Base-by-base conservation (phyloP, 345 rosid genomes). In the Salix viminalis region DNA sequence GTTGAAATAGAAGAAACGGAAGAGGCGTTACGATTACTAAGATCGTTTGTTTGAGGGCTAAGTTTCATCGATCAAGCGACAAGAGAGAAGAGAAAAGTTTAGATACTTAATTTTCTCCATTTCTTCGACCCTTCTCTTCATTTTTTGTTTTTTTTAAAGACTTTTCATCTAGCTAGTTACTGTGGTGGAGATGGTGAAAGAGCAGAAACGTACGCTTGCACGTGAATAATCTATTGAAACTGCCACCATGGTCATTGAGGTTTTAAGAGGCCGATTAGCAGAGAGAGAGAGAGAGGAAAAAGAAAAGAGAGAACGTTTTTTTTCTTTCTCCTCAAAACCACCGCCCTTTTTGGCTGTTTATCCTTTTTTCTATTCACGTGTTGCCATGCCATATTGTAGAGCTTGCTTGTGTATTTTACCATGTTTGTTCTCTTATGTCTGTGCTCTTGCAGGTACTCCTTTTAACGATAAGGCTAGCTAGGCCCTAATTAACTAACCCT, bases 291-390 rank as follows among this genome's bases (percentile, higher is more conserved):
- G 37, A 71, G 30, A 50, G 13, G 1, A 56, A 54, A n/a, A 24
- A 15, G n/a, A 37, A 70, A 61, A 28, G 26, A 39, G 72, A 56
- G 42, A 1, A 23, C 34, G 16, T 28, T 30, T 30, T 21, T 32
- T 6, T 73, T 67, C 5, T 7, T 70, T 65, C 50, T 44, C 89
- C 88, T 91, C 72, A 91, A 83, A 83, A 87, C 84, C 91, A 89
- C 75, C 91, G 89, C 91, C 88, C 67, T 21, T 61, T 83, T 79
- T 82, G 72, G 73, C 75, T 77, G 76, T 71, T 67, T 36, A 44
- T 37, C 75, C 69, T 34, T 82, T 76, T 80, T n/a, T 75, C 76
- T 73, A 80, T 88, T 91, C 93, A 91, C 95, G 89, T 91, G 92
- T 85, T 85, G 87, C 83, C 83, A 78, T 76, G 85, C 77, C 80